Base-by-base conservation (phyloP, 805 yeast species). In the Kregervanrija fluxuum region DNA sequence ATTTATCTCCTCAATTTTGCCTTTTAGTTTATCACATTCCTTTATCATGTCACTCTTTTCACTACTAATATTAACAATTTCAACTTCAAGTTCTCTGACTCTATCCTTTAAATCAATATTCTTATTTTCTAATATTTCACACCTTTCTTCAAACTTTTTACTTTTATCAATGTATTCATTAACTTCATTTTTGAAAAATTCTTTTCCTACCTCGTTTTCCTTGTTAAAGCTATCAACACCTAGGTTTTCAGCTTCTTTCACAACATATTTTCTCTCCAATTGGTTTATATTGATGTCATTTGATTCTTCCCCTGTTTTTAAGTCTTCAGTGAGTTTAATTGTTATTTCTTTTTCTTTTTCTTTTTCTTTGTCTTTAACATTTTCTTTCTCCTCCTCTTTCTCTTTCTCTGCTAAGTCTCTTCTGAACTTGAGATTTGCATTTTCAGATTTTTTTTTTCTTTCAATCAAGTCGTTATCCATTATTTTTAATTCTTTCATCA, bases 401-500 rank as follows among this genome's bases (percentile, higher is more conserved):
- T 34, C 15, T 13, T 10, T n/a, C 12, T 8, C 16, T 28, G 13
- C 33, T 13, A 37, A 28, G 22, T 37, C 40, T 22, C n/a, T 12
- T 11, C 4, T 38, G 35, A 33, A 28, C 41, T 22, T 15, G 31
- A n/a, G 13, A 42, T 14, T 32, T 33, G 4, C 45, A n/a, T 33
- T 35, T n/a, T 42, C 41, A 33, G 38, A 13, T 12, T 38, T 14
- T 28, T 37, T 30, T 15, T 42, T 38, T 30, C 41, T 33, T 13
- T 38, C 35, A 33, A 33, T 33, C n/a, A 22, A 13, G 11, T 40
- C 22, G 5, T 33, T 33, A 22, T 13, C 42, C 12, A 30, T 31
- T 12, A 30, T 17, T 10, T 40, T 33, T 15, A 28, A 15, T 5
- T 40, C 22, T 11, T 17, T 15, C 37, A 17, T 22, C 22, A 44